Conservation (phyloP, 2,329 filamentous ascomycete genomes). For the Sporothrix humicola region DNA sequence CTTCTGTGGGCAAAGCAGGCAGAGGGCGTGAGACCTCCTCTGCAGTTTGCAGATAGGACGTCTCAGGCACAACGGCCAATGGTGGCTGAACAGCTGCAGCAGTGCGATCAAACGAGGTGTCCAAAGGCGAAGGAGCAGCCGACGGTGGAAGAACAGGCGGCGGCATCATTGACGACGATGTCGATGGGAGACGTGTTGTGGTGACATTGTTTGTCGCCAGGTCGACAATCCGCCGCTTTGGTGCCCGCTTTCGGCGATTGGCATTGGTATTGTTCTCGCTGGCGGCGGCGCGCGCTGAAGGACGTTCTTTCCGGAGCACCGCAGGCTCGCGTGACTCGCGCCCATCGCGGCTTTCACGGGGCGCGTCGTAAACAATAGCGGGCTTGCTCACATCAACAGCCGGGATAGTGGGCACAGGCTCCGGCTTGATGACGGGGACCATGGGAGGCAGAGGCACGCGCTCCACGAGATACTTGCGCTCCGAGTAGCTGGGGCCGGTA, state of each 20-base stretch:
- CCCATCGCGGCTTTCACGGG: constrained; percentile 39
- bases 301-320: constrained; percentile 65
- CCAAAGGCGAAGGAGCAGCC: background rate
- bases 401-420: constrained; percentile 62
- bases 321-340: constrained; percentile 49
- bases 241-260: constrained; percentile 63
- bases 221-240: constrained; percentile 69
- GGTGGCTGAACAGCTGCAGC: background rate
- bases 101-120: constrained; percentile 10
- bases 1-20: background rate
- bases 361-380: constrained; percentile 60
- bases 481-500: constrained; percentile 79
- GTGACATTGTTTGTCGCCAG: constrained; percentile 59
- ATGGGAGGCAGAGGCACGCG: constrained; percentile 76
- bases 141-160: background rate
- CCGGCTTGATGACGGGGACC: constrained; percentile 77
- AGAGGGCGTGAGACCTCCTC: background rate
- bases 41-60: background rate
- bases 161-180: background rate
- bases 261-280: constrained; percentile 65
- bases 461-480: constrained; percentile 83
- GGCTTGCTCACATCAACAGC: constrained; percentile 72
- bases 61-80: background rate
- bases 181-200: constrained; percentile 31
- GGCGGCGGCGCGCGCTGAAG: constrained; percentile 57